A percentile compares a stretch with the other conserved stretches of the same genome.
These are phyloP conservation scores for Aurinia saxatilis DNA, from an alignment of 345 rosid species.

Conservation along the genomic window DNA sequence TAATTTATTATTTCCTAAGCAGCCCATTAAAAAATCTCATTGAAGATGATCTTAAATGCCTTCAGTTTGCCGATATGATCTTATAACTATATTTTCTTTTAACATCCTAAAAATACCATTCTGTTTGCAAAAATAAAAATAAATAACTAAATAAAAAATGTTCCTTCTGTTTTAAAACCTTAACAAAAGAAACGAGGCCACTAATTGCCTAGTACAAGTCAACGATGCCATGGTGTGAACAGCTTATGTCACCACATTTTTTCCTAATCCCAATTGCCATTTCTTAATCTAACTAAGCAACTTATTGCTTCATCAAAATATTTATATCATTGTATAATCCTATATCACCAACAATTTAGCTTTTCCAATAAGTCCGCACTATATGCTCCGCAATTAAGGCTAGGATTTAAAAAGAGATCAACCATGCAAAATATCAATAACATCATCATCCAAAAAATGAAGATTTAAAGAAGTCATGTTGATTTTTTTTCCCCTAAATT, in stretches of 20 bases:
- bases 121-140: no score
- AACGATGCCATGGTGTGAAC: conserved; percentile 14
- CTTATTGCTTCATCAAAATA: conserved; percentile 6
- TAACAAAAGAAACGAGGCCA: not conserved
- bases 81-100: no score
- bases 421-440: not conserved
- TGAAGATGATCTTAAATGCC: no score
- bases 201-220: not conserved
- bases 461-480: not conserved
- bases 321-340: not conserved
- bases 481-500: not conserved
- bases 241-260: conserved; percentile 1
- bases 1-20: no score
- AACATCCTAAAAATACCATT: no score
- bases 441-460: not conserved
- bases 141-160: no score
- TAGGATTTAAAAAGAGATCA: not conserved
- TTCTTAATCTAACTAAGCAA: conserved; percentile 12
- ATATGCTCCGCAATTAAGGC: not conserved
- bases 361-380: not conserved
- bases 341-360: not conserved
- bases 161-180: not conserved
- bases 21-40: no score
- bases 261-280: not conserved
- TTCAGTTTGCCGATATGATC: no score